Evolutionary conservation across 208 protist genomes (phyloP).

Genomic region (Acanthamoeba royreba): DNA sequence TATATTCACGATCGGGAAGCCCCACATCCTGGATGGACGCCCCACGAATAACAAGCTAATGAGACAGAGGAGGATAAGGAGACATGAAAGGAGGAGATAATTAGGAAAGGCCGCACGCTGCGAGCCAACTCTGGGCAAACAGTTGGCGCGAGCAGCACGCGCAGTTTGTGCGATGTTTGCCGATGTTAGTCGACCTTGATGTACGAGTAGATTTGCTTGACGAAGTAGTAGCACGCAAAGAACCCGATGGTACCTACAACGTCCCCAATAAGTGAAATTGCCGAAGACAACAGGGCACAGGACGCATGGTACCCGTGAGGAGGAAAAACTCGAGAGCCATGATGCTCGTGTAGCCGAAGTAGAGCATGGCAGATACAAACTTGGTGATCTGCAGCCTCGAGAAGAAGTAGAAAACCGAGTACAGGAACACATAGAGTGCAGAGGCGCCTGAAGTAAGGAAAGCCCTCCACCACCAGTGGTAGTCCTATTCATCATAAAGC

Average conservation of each 20-base stretch:
- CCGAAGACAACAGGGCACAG: not conserved
- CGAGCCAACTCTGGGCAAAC: too few species aligned
- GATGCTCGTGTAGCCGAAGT: conserved; percentile 77
- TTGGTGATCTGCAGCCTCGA: conserved; percentile 77
- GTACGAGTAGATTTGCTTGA: conserved; percentile 66
- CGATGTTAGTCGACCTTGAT: conserved; percentile 71
- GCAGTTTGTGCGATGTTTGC: too few species aligned
- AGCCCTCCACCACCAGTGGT: conserved; percentile 97
- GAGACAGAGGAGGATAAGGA: too few species aligned
- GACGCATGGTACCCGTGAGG: conserved; percentile 58
- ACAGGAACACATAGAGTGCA: conserved; percentile 92
- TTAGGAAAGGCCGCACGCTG: too few species aligned
- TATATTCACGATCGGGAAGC: too few species aligned
- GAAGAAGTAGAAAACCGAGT: conserved; percentile 88
- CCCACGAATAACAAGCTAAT: too few species aligned
- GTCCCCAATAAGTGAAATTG: too few species aligned
- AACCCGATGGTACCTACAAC: conserved; percentile 58
- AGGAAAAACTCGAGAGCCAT: conserved; percentile 70
- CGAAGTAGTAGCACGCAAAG: conserved; percentile 58
- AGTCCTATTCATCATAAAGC: conserved; percentile 83
- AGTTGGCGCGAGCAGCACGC: too few species aligned
- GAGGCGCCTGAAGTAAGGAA: conserved; percentile 89
- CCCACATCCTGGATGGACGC: too few species aligned
- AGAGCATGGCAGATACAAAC: conserved; percentile 60
- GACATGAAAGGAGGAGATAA: too few species aligned